phyloP scores from a whole-genome alignment of 176 grass and related monocot genomes.

The Aegilops tauschii region DNA sequence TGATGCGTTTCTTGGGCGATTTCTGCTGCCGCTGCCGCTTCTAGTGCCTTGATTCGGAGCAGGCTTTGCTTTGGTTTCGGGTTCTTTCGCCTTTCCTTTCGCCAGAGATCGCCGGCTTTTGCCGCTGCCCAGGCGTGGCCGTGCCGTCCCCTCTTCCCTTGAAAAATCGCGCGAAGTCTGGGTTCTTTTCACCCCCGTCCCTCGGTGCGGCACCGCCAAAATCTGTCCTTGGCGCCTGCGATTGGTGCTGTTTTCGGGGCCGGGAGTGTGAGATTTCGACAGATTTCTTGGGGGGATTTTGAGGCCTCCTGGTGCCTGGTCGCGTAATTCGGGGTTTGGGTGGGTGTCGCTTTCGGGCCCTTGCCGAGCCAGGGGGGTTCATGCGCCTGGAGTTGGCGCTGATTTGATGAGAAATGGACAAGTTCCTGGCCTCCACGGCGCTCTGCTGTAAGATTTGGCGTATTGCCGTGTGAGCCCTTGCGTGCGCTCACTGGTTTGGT shows the following conservation, averaged over 20 bases:
- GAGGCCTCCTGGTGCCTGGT: constrained; percentile 14
- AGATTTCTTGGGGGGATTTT: constrained; percentile 32
- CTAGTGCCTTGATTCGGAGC: constrained; percentile 46
- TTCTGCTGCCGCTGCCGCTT: constrained; percentile 24
- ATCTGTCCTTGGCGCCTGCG: constrained; percentile 24
- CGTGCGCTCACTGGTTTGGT: constrained; percentile 22
- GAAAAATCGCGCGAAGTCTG: constrained; percentile 30
- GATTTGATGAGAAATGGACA: constrained; percentile 32
- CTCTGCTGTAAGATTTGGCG: constrained; percentile 34
- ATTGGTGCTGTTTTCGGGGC: constrained; percentile 27
- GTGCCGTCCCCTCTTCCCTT: constrained; percentile 15
- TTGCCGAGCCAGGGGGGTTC: constrained; percentile 22
- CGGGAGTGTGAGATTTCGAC: constrained; percentile 9
- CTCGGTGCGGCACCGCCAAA: constrained; percentile 9
- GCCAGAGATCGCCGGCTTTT: constrained; percentile 68
- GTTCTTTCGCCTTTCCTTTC: constrained; percentile 41
- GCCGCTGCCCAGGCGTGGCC: constrained; percentile 43
- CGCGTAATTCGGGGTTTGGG: constrained; percentile 36
- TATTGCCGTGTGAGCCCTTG: constrained; percentile 31
- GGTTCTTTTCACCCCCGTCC: constrained; percentile 8
- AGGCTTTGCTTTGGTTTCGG: constrained; percentile 40
- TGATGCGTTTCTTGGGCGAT: constrained; percentile 39
- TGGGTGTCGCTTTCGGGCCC: constrained; percentile 24
- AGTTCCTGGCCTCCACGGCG: constrained; percentile 20
- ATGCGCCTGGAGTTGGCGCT: constrained; percentile 3